Conservation (phyloP, 1,284 basidiomycete species). For the Moesziomyces sp. region DNA sequence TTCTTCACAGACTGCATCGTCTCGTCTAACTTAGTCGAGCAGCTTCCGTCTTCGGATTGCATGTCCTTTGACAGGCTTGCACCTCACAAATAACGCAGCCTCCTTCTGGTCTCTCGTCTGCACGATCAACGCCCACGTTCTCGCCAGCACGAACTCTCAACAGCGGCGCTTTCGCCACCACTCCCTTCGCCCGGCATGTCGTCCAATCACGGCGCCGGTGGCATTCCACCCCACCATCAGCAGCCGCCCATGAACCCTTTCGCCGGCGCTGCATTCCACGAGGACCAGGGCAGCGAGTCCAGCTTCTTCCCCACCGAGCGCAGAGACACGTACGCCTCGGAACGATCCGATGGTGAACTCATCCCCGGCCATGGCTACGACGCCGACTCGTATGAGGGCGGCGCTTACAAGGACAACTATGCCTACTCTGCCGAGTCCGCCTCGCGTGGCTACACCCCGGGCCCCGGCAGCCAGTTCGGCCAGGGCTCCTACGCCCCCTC, state of each 20-base stretch:
- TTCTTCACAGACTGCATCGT: not conserved
- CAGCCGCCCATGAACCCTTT: slow-evolving; percentile 53
- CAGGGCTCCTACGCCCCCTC: slow-evolving; percentile 56
- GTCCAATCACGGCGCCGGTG: slow-evolving; percentile 46
- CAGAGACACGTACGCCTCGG: slow-evolving; percentile 59
- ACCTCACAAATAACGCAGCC: not conserved
- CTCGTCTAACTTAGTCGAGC: not conserved
- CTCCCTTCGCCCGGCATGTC: slow-evolving; percentile 30
- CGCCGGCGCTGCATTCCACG: slow-evolving; percentile 54
- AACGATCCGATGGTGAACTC: slow-evolving; percentile 61
- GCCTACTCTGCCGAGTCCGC: slow-evolving; percentile 54
- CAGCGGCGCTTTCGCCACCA: slow-evolving; percentile 5
- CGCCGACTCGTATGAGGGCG: slow-evolving; percentile 60
- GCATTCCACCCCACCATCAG: slow-evolving; percentile 33
- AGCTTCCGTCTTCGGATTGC: not conserved
- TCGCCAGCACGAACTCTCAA: not conserved
- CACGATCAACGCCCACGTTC: not conserved
- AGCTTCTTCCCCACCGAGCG: slow-evolving; percentile 58
- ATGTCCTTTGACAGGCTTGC: slow-evolving; percentile 25
- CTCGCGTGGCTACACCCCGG: slow-evolving; percentile 45
- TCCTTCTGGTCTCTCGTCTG: not conserved
- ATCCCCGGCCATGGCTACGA: slow-evolving; percentile 60
- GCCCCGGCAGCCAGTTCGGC: slow-evolving; percentile 53
- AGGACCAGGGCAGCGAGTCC: slow-evolving; percentile 55
- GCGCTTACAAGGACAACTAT: slow-evolving; percentile 52